Evolutionary conservation across 2,329 filamentous ascomycete genomes (phyloP), one percentile per base, ranked within the genome.

Genomic region (Hypoxylon sp.): DNA sequence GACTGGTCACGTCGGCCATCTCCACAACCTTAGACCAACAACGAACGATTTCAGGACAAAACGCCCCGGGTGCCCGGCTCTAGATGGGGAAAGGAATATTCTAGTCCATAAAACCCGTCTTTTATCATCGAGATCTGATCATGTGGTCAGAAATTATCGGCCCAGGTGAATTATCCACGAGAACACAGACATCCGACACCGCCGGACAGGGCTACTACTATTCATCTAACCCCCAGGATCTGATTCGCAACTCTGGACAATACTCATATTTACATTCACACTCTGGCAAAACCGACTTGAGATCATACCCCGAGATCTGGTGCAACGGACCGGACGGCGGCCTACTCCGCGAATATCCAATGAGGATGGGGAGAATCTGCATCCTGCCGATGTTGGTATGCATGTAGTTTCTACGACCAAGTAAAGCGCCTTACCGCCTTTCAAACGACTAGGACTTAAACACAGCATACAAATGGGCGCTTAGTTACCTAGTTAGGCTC

Each of bases 1-100:
- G 66, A 59, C 49, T 42, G 3, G 48, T 56, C 40, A 2, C 31
- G 3, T 44, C 48, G 44, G 56, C 30, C 17, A 48, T 61, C 44
- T 61, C 61, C 27, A 42, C 56, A 40, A 64, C 33, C 42, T 54
- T 33, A 31, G 60, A 20, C 61, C 51, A 61, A 64, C 60, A 42
- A 63, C 64, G 37, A 42, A 46, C 49, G 30, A 61, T 40, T 33
- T 33, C 7, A 22, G 44, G 60, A 56, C 14, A 20, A 49, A 30
- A 57, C 22, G 27, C 40, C 54, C 54, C 54, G 40, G 55, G 35
- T 10, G 42, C 54, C 40, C 20, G 54, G 25, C 35, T 8, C 27
- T 27, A 30, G 10, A 56, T 44, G 27, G 30, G 46, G 20, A 49
- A 35, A 42, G 31, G 46, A 64, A 64, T 27, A n/a, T 58, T 58